A percentile compares a stretch with the other conserved stretches of the same genome.
Conservation (phyloP, 1,284 basidiomycete species). For the Phlebopus sp. region DNA sequence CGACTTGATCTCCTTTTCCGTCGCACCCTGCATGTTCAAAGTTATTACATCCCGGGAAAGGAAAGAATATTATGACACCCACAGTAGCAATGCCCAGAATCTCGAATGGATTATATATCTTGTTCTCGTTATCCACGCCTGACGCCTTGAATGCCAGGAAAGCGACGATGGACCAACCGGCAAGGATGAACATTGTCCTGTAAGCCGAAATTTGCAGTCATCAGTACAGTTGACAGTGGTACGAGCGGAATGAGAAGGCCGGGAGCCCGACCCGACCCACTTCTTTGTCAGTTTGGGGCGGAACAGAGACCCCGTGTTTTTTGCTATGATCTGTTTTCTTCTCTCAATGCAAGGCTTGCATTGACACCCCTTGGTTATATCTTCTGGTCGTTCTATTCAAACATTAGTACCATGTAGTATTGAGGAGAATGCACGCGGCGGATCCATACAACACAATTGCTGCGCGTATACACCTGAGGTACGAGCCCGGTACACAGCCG, state of each 20-base stretch:
- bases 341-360: constrained; percentile 66
- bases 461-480: neutral
- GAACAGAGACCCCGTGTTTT: constrained; percentile 45
- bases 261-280: constrained; percentile 29
- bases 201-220: constrained; percentile 13
- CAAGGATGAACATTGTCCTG: constrained; percentile 55
- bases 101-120: constrained; percentile 92
- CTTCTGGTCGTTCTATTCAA: constrained; percentile 30
- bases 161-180: constrained; percentile 77
- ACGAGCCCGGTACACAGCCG: neutral
- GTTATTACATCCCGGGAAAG: neutral
- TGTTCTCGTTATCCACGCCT: constrained; percentile 59
- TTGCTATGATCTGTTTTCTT: constrained; percentile 44
- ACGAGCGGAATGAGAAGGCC: neutral
- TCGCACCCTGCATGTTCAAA: constrained; percentile 46
- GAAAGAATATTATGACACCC: constrained; percentile 6
- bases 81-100: constrained; percentile 85
- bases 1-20: constrained; percentile 94
- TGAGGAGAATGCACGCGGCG: neutral
- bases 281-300: constrained; percentile 43
- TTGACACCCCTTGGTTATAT: constrained; percentile 50
- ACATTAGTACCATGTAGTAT: neutral
- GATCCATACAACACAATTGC: neutral
- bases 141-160: constrained; percentile 68
- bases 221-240: constrained; percentile 7